Conservation (phyloP, 2,329 filamentous ascomycete genomes). For the Emericellopsis atlantica region DNA sequence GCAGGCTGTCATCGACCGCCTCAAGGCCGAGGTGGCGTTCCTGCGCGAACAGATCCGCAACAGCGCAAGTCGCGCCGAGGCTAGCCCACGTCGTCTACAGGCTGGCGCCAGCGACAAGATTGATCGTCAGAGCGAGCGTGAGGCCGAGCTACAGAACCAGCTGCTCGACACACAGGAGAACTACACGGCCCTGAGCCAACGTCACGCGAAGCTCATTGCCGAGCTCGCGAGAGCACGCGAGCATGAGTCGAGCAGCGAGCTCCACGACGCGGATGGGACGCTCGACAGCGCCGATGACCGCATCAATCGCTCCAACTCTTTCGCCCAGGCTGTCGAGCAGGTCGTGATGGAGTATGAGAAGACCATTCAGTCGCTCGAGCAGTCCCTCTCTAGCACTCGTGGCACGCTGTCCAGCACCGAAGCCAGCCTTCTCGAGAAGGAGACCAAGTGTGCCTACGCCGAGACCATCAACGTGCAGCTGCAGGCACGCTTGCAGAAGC, state of each 20-base stretch:
- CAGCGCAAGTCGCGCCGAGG: slow-evolving; percentile 49
- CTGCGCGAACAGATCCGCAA: slow-evolving; percentile 86
- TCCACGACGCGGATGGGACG: slow-evolving; percentile 40
- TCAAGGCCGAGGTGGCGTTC: slow-evolving; percentile 89
- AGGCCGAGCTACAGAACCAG: slow-evolving; percentile 86
- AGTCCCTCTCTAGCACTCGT: slow-evolving; percentile 80
- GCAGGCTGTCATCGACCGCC: slow-evolving; percentile 80
- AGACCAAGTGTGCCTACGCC: slow-evolving; percentile 84
- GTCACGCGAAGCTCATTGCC: slow-evolving; percentile 89
- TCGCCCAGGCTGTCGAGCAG: slow-evolving; percentile 90
- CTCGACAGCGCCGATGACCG: slow-evolving; percentile 76
- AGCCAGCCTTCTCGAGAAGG: slow-evolving; percentile 77
- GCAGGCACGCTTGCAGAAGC: slow-evolving; percentile 79
- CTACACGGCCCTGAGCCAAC: slow-evolving; percentile 79
- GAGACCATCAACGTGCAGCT: slow-evolving; percentile 89
- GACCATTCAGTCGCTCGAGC: slow-evolving; percentile 88
- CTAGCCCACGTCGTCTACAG: slow-evolving; percentile 38
- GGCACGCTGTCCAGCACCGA: slow-evolving; percentile 74
- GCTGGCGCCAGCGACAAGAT: slow-evolving; percentile 52
- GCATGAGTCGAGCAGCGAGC: slow-evolving; percentile 46
- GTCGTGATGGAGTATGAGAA: slow-evolving; percentile 97
- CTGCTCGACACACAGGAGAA: slow-evolving; percentile 88
- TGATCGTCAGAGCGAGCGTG: slow-evolving; percentile 72
- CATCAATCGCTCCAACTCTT: slow-evolving; percentile 87
- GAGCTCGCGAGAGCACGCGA: slow-evolving; percentile 83